Evolutionary conservation across 2,329 filamentous ascomycete genomes (phyloP), one percentile per base, ranked within the genome.

Genomic region (Penicillium freii): DNA sequence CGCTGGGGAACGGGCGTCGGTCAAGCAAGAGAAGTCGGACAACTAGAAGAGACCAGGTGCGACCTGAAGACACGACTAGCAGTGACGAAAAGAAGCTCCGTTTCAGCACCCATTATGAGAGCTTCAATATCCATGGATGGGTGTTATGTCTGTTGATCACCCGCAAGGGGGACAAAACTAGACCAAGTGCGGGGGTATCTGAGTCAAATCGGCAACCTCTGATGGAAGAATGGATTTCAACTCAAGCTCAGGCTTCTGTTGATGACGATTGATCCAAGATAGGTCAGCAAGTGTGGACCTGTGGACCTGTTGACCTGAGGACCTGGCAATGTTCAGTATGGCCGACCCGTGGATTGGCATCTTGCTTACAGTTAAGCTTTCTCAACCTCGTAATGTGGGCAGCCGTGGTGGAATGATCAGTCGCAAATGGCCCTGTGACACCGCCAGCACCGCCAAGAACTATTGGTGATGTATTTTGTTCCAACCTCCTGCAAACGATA

Each of bases 61-160:
- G 39, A 19, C 9, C 15, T 9, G 54, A 51, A 38, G 40, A 57
- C 5, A 25, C 21, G 5, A 49, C 39, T 29, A 47, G 73, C 10
- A 86, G 89, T 56, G 89, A 96, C 69, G 95, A 97, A 77, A 97
- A 99, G 80, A 97, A 97, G 74, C 78, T 96, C 66, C 85, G 84
- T 21, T 84, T 97, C 79, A 87, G 89, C 60, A 94, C 93, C 27
- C 87, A 87, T 15, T 99, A 97, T 75, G 92, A 97, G 69, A 93
- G 94, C 9, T 97, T 97, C 76, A 90, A 89, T 67, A 97, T 99
- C 70, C 96, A 96, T 76, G 92, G 94, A 11, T 89, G 91, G 65
- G 91, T 96, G 46, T 80, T 99, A 27, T 97, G 92, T 74, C 81
- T 99, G 57, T 89, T 99, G 9, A 87, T 99, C 74, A 90, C 88